Conservation (phyloP, 257 asterid species). For the Nicotiana benthamiana region DNA sequence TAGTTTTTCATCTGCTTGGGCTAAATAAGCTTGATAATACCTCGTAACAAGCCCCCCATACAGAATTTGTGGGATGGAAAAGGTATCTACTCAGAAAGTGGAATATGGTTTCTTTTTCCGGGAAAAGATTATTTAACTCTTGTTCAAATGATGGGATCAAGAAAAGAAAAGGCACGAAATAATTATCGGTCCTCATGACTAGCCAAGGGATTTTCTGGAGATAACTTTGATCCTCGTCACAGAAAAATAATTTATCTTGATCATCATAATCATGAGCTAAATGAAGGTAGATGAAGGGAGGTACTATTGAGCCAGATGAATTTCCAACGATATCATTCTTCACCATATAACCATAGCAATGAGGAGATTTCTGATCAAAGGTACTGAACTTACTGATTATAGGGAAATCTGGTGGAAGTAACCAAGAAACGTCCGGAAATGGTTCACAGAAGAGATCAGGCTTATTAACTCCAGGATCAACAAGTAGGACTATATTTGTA, state of each 20-base stretch:
- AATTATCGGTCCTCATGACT: conserved; percentile 49
- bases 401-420: conserved; percentile 66
- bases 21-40: conserved; percentile 52
- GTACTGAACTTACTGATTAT: conserved; percentile 17
- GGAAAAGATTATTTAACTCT: conserved; percentile 52
- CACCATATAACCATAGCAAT: conserved; percentile 52
- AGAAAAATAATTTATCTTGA: conserved; percentile 57
- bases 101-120: conserved; percentile 61
- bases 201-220: conserved; percentile 50
- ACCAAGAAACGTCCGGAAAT: conserved; percentile 69
- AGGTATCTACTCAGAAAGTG: conserved; percentile 69
- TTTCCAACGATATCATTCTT: conserved; percentile 26
- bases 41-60: conserved; percentile 65
- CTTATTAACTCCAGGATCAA: conserved; percentile 48
- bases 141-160: conserved; percentile 45
- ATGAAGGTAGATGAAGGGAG: conserved; percentile 52
- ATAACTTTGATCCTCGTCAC: conserved; percentile 46
- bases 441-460: conserved; percentile 87
- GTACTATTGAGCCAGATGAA: conserved; percentile 6
- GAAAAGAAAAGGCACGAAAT: conserved; percentile 69
- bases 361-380: conserved; percentile 38
- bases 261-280: conserved; percentile 59
- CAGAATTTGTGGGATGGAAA: conserved; percentile 66
- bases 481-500: conserved; percentile 63
- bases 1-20: conserved; percentile 41